Evolutionary conservation across 1,284 basidiomycete genomes (phyloP).

Genomic region (Phellinidium pouzarii): DNA sequence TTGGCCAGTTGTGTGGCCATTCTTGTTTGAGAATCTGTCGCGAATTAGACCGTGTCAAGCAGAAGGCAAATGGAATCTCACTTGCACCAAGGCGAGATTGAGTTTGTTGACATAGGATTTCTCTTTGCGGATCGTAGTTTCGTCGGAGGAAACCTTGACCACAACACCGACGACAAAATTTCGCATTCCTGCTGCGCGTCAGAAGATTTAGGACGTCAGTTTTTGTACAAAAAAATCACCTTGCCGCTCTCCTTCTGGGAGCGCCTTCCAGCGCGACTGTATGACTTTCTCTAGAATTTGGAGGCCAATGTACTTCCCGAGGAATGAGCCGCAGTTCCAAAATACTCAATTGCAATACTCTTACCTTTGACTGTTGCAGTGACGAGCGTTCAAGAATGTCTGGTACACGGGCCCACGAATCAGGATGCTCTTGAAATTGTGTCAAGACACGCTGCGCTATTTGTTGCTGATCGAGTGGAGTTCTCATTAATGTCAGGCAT

Average conservation of each 20-base stretch:
- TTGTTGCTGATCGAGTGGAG: conserved; percentile 64
- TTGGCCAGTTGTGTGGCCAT: conserved; percentile 99
- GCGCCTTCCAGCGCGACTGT: conserved; percentile 90
- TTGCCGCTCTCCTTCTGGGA: conserved; percentile 90
- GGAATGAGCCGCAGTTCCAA: not conserved
- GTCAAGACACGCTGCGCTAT: conserved; percentile 85
- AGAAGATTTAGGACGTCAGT: not conserved
- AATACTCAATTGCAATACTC: conserved; percentile 20
- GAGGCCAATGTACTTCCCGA: conserved; percentile 78
- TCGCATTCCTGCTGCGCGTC: conserved; percentile 67
- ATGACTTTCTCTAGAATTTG: conserved; percentile 96
- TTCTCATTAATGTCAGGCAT: conserved; percentile 13
- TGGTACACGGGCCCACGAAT: conserved; percentile 97
- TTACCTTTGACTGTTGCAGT: conserved; percentile 88
- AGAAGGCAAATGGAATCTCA: conserved; percentile 28
- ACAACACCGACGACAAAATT: conserved; percentile 96
- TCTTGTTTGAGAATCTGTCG: conserved; percentile 97
- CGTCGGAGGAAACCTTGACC: conserved; percentile 89
- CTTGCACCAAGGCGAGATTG: conserved; percentile 93
- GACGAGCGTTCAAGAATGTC: conserved; percentile 84
- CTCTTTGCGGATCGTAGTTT: conserved; percentile 80
- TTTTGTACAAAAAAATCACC: conserved; percentile 41
- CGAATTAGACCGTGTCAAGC: conserved; percentile 2
- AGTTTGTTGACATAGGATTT: conserved; percentile 97
- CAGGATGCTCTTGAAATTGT: conserved; percentile 94